These are phyloP conservation scores for Neofusicoccum cordaticola DNA, from an alignment of 2,329 filamentous ascomycete species.

Conservation along the genomic window DNA sequence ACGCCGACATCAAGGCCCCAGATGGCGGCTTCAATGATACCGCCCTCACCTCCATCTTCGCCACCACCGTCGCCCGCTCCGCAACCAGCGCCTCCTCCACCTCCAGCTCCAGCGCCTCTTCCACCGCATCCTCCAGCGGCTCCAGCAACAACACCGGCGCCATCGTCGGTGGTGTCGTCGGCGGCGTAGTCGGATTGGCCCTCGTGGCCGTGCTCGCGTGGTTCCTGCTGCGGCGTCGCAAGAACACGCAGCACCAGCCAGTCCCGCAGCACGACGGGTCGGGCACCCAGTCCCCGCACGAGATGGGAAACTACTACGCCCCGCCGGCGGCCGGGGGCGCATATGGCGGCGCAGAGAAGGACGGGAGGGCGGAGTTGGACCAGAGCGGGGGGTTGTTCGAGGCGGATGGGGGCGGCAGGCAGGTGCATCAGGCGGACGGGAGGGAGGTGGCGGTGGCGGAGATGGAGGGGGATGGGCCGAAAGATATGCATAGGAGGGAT, in stretches of 20 bases:
- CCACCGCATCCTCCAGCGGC: not conserved
- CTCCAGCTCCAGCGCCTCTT: conserved; percentile 1
- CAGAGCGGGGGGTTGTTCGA: not conserved
- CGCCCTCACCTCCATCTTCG: not conserved
- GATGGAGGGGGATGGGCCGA: conserved; percentile 1
- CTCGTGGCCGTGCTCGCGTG: conserved; percentile 5
- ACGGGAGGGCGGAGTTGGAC: not conserved
- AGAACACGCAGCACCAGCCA: not conserved
- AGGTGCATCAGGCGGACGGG: not conserved
- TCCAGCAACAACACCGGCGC: conserved; percentile 7
- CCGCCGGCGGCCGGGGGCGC: too few species aligned
- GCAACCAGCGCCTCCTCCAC: not conserved
- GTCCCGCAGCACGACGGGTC: not conserved
- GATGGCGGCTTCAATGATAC: conserved; percentile 12
- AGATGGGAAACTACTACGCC: not conserved
- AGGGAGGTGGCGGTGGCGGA: not conserved
- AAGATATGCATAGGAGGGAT: not conserved
- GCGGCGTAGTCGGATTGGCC: conserved; percentile 18
- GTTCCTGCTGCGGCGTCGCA: conserved; percentile 8
- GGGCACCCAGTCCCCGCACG: not conserved
- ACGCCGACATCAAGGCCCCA: not conserved
- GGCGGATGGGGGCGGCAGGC: not conserved
- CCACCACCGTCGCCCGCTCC: conserved; percentile 3
- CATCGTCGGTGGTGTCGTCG: conserved; percentile 18
- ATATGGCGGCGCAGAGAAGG: not conserved